These are phyloP conservation scores for Centrapalus pauciflorus DNA, from an alignment of 129 eudicot species.

Conservation along the genomic window DNA sequence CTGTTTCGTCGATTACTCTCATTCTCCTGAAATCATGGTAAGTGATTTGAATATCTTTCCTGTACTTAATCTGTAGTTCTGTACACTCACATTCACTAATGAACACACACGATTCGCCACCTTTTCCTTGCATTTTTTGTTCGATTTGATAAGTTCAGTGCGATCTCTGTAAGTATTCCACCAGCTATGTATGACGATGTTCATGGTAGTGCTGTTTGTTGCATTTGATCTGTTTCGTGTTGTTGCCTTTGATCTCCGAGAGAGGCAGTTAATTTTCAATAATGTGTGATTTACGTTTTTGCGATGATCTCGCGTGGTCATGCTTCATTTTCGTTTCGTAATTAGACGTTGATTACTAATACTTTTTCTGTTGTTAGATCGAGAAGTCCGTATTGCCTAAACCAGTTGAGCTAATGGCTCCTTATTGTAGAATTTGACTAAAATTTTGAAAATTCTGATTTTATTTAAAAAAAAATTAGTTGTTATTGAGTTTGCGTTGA, in stretches of 20 bases:
- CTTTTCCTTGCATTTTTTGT: background rate
- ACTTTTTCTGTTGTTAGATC: background rate
- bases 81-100: background rate
- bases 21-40: slow-evolving; percentile 7
- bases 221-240: background rate
- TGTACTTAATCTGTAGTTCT: background rate
- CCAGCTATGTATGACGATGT: background rate
- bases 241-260: background rate
- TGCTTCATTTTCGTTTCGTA: background rate
- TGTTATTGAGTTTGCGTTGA: background rate
- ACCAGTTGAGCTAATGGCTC: background rate
- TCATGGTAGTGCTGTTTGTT: background rate
- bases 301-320: background rate
- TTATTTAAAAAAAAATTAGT: background rate
- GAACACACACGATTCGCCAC: background rate
- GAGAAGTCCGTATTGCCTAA: background rate
- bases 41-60: background rate
- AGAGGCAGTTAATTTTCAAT: slow-evolving; percentile 3
- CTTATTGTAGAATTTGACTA: background rate
- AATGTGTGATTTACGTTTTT: slow-evolving; percentile 1
- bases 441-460: background rate
- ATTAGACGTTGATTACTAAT: background rate
- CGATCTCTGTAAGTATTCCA: background rate
- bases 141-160: background rate
- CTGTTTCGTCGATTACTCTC: background rate